Evolutionary conservation across 1,284 basidiomycete species (phyloP), one percentile per base, ranked within the genome.

Genomic region (Sporisorium exsertum): DNA sequence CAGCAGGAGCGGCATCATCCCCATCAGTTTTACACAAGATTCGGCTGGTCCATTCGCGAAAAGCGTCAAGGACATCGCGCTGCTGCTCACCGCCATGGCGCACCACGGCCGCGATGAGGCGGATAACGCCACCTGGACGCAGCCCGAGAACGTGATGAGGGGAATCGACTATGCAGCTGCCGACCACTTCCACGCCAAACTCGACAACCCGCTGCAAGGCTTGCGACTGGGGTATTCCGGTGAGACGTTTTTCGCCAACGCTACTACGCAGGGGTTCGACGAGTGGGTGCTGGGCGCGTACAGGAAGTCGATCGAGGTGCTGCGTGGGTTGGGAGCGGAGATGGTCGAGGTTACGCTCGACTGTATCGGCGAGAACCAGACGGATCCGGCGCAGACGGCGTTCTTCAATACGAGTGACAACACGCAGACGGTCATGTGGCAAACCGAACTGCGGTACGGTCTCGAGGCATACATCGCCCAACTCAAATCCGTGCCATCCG

Each of bases 1-100:
- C 32, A 76, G 72, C 26, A 52, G 77, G 8, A 64, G 40, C 43
- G 72, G 77, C 7, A 51, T 74, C 9, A 66, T 78, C 20, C 76
- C 76, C 13, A 68, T 74, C 26, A 72, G 69, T 24, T 42, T 29
- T 0, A 72, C 67, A 3, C 77, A 76, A 29, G 77, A 78, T 50
- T 68, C 72, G 32, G 68, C 61, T 1, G 77, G 77, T 6, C 67
- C 71, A 7, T 68, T 76, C 42, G 73, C 47, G 1, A 57, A 51
- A 47, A 71, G 64, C 5, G 77, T 79, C 13, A 60, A 64, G 27
- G 77, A 79, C 26, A 74, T 76, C 7, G 70, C 74, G n/a, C 35
- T 52, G 27, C 47, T 79, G 20, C 45, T 79, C 22, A 69, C 69
- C 18, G 70, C 67, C 24, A 77, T 79, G 66, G 70, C 70, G 12